Conservation (phyloP, 495 filamentous ascomycete species). For the Tetracladium setigerum region DNA sequence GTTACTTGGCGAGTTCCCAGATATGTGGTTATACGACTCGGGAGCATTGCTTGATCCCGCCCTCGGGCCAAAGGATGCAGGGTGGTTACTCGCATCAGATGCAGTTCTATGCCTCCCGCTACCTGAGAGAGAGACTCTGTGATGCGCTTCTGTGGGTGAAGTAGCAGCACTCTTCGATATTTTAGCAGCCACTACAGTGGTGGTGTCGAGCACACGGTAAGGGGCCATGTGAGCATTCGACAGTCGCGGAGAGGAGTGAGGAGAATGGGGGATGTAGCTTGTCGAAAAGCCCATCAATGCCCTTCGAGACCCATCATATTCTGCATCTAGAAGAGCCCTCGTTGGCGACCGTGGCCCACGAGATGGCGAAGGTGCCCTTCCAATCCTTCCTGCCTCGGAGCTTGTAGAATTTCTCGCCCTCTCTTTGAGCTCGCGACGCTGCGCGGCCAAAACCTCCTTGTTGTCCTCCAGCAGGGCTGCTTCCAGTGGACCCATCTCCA, state of each 20-base stretch:
- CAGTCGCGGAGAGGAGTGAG: constrained; percentile 36
- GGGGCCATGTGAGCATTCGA: constrained; percentile 49
- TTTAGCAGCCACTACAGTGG: constrained; percentile 6
- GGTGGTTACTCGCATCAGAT: constrained; percentile 40
- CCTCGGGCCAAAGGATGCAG: constrained; percentile 33
- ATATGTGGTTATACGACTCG: constrained; percentile 44
- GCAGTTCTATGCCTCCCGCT: constrained; percentile 36
- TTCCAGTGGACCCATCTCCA: too few relatives aligned
- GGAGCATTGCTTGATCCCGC: constrained; percentile 22
- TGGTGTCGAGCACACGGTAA: constrained; percentile 22
- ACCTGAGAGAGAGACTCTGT: constrained; percentile 15
- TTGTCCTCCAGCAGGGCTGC: constrained; percentile 44
- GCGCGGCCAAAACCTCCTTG: constrained; percentile 56
- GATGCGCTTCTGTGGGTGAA: constrained; percentile 28
- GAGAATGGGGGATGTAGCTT: constrained; percentile 19
- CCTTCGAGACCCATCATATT: constrained; percentile 21
- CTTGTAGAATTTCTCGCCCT: constrained; percentile 29
- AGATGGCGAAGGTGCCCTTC: constrained; percentile 36
- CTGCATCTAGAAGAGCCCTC: constrained; percentile 47
- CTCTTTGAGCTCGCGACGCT: constrained; percentile 35
- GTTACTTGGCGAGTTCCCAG: constrained; percentile 40
- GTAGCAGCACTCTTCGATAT: constrained; percentile 34
- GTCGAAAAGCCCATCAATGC: constrained; percentile 15
- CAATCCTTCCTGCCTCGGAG: constrained; percentile 18
- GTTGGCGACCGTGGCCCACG: constrained; percentile 46